Conservation (phyloP, 176 grass and related monocot species). For the Miscanthus lutarioriparius region DNA sequence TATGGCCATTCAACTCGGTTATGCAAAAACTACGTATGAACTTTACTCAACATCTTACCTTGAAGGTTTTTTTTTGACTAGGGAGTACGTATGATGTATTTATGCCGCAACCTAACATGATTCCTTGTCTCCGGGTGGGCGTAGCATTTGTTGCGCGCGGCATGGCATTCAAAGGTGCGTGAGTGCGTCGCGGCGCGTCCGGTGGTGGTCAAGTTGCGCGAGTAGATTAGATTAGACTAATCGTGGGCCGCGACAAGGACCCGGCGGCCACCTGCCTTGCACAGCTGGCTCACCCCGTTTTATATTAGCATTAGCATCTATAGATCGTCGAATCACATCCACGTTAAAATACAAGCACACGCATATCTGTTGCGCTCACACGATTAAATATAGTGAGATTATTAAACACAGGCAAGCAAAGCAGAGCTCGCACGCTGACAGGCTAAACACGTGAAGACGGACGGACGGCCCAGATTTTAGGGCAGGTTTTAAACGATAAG, state of each 20-base stretch:
- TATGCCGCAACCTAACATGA: neutral
- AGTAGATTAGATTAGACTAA: slow-evolving; percentile 5
- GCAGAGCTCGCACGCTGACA: neutral
- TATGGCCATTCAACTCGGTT: no score
- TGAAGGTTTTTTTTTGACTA: neutral
- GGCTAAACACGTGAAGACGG: slow-evolving; percentile 36
- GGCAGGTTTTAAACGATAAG: slow-evolving; percentile 53
- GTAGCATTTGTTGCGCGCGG: neutral
- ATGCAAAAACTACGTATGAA: no score
- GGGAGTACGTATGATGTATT: no score
- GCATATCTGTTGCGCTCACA: neutral
- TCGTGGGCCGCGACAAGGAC: slow-evolving; percentile 25
- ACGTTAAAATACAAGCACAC: neutral
- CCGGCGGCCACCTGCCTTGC: slow-evolving; percentile 14
- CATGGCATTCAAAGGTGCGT: neutral
- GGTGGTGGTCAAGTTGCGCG: neutral
- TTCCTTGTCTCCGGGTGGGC: neutral
- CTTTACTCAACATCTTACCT: no score
- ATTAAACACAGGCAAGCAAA: neutral
- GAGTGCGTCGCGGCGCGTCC: slow-evolving; percentile 12
- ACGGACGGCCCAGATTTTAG: slow-evolving; percentile 28
- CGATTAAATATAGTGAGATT: neutral
- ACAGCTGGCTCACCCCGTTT: neutral
- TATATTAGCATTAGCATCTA: neutral
- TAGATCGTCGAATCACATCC: neutral